phyloP scores from a whole-genome alignment of 2,329 filamentous ascomycete genomes.

The Paradendryphiella salina region DNA sequence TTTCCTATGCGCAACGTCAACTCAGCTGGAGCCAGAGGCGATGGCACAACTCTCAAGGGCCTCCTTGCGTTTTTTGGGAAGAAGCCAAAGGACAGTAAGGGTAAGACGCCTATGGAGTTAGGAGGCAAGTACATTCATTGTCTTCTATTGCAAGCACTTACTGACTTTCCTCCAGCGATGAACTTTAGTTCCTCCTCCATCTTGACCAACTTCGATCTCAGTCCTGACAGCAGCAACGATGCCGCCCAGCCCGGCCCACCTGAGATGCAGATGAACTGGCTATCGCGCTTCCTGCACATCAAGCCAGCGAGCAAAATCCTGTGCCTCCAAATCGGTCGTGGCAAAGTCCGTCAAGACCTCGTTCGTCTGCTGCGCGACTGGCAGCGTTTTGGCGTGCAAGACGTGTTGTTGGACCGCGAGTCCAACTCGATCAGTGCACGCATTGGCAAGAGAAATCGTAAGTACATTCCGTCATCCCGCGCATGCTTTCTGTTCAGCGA shows the following conservation, averaged over 20 bases:
- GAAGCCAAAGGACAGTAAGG: constrained; percentile 50
- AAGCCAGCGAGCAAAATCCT: constrained; percentile 78
- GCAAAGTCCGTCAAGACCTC: constrained; percentile 76
- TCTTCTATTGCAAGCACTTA: constrained; percentile 17
- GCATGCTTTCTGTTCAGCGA: constrained; percentile 20
- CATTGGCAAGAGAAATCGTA: constrained; percentile 77
- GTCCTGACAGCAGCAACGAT: constrained; percentile 47
- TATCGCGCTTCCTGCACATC: constrained; percentile 84
- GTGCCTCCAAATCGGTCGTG: constrained; percentile 73
- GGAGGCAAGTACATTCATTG: constrained; percentile 45
- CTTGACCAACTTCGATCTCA: constrained; percentile 42
- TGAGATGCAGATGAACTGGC: constrained; percentile 70
- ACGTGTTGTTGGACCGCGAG: constrained; percentile 77
- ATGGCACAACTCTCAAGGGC: constrained; percentile 46
- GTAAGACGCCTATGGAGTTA: constrained; percentile 37
- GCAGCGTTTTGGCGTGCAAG: constrained; percentile 77
- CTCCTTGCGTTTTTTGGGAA: constrained; percentile 59
- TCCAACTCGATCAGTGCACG: constrained; percentile 79
- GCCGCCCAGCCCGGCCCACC: constrained; percentile 30
- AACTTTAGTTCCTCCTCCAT: constrained; percentile 40
- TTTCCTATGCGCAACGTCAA: constrained; percentile 49
- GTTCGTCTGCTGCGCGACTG: constrained; percentile 75
- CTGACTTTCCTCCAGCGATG: constrained; percentile 21
- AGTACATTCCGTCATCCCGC: constrained; percentile 46
- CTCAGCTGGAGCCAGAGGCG: constrained; percentile 42